Percentiles rank a stretch among this genome's conserved stretches.
These are phyloP conservation scores for Chlorella sorokiniana DNA, from an alignment of 139 green algal species.

Conservation along the genomic window DNA sequence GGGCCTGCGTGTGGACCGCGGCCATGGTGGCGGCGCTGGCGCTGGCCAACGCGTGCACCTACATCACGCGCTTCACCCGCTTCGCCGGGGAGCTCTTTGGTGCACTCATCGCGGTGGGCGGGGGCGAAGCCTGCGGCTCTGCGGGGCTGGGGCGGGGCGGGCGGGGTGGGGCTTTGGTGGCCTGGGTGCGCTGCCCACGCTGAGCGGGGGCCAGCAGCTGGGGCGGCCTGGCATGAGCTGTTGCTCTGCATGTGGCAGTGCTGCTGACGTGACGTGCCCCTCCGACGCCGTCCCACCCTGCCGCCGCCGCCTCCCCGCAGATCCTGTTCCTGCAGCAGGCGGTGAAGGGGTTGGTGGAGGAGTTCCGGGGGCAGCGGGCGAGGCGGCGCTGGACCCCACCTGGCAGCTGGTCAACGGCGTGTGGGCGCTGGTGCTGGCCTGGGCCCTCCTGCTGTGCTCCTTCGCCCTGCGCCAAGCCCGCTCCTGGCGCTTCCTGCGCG, in stretches of 20 bases:
- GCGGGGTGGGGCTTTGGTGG: no score
- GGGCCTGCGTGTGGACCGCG: conserved; percentile 78
- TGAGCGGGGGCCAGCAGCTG: no score
- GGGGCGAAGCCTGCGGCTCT: no score
- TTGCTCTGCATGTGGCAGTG: neutral
- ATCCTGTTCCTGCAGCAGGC: conserved; percentile 89
- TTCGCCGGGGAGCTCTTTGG: conserved; percentile 90
- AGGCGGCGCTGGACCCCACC: neutral
- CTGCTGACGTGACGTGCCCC: neutral
- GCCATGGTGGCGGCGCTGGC: conserved; percentile 70
- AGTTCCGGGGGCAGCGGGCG: conserved; percentile 42
- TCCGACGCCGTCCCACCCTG: neutral
- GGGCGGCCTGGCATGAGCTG: neutral
- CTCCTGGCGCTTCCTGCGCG: conserved; percentile 65
- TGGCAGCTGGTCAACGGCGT: conserved; percentile 76
- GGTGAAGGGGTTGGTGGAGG: conserved; percentile 61
- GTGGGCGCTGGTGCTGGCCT: conserved; percentile 74
- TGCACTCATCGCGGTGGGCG: conserved; percentile 73
- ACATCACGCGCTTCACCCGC: conserved; percentile 73
- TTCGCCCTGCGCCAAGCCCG: conserved; percentile 59
- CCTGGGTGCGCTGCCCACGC: no score
- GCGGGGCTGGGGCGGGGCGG: no score
- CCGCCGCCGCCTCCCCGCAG: neutral
- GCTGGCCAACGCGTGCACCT: conserved; percentile 49
- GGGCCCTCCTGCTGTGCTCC: conserved; percentile 56